Percentiles rank a stretch among this genome's conserved stretches.
Evolutionary conservation across 1,284 basidiomycete species (phyloP).

Genomic region (Marasmius tenuissimus): DNA sequence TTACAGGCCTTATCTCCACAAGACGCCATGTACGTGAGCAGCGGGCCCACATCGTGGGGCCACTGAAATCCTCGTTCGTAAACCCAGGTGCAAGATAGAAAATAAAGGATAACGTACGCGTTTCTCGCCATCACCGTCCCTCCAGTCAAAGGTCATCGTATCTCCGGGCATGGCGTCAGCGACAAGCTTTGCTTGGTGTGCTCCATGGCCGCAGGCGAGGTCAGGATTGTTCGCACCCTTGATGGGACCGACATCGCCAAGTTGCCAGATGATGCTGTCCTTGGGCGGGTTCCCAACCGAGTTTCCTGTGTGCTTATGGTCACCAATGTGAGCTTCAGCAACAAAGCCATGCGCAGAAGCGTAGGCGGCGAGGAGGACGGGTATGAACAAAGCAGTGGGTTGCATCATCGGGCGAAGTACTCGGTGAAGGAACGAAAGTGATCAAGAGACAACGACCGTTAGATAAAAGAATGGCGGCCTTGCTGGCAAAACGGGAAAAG

Average conservation of each 20-base stretch:
- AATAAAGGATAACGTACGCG: slow-evolving; percentile 21
- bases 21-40: slow-evolving; percentile 58
- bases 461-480: background rate
- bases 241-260: slow-evolving; percentile 45
- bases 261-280: slow-evolving; percentile 48
- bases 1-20: slow-evolving; percentile 50
- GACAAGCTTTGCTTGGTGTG: slow-evolving; percentile 43
- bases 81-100: background rate
- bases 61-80: slow-evolving; percentile 5
- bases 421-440: background rate
- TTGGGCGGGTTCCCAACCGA: slow-evolving; percentile 34
- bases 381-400: slow-evolving; percentile 18
- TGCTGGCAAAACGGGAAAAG: background rate
- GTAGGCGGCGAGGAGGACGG: slow-evolving; percentile 2
- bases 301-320: slow-evolving; percentile 44
- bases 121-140: slow-evolving; percentile 35
- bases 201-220: slow-evolving; percentile 50
- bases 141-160: slow-evolving; percentile 45
- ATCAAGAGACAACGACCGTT: background rate
- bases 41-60: slow-evolving; percentile 53
- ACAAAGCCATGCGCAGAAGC: slow-evolving; percentile 48
- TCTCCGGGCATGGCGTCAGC: slow-evolving; percentile 53
- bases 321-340: slow-evolving; percentile 41
- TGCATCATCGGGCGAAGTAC: background rate
- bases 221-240: slow-evolving; percentile 45